These are phyloP conservation scores for Melaleuca quinquenervia DNA, from an alignment of 345 rosid species.

Conservation along the genomic window DNA sequence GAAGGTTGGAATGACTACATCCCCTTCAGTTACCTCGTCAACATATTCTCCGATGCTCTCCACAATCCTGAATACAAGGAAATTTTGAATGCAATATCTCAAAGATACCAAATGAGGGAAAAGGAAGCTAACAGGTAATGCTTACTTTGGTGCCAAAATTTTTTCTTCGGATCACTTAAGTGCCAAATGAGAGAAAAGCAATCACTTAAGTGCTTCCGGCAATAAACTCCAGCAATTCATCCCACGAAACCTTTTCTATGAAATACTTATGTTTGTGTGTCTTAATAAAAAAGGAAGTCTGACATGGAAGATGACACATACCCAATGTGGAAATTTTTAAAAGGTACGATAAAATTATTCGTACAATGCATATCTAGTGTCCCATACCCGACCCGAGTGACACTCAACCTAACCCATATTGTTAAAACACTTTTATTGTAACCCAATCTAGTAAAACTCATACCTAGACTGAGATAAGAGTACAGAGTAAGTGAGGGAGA, in stretches of 20 bases:
- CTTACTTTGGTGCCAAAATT: background rate
- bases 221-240: background rate
- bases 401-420: no score
- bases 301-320: no score
- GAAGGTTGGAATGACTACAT: conserved; percentile 58
- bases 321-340: no score
- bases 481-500: no score
- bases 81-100: background rate
- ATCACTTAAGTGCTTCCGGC: background rate
- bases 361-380: no score
- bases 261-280: background rate
- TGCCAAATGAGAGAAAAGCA: background rate
- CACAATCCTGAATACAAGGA: conserved; percentile 33
- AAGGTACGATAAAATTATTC: no score
- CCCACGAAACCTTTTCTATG: background rate
- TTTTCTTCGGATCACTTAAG: background rate
- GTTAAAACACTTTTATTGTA: no score
- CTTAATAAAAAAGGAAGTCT: background rate
- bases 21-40: conserved; percentile 45
- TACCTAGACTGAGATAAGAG: no score
- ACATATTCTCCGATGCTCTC: conserved; percentile 88
- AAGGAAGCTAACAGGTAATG: background rate
- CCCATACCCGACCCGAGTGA: no score
- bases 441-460: no score
- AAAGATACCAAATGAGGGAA: background rate